phyloP scores from a whole-genome alignment of 1,284 basidiomycete genomes.

The Porodaedalea pini region DNA sequence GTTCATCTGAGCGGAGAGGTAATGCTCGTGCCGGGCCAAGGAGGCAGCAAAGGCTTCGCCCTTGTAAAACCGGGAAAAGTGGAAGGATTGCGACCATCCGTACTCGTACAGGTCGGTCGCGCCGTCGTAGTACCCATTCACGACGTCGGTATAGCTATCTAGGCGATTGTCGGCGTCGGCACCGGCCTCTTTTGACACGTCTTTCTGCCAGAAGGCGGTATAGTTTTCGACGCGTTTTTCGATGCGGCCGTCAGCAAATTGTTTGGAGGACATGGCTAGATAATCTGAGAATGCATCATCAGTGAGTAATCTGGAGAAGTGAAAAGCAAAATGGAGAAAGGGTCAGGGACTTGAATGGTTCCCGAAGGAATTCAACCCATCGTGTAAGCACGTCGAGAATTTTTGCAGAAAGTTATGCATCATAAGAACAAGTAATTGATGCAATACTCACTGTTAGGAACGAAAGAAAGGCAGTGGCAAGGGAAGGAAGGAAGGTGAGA shows the following conservation, averaged over 20 bases:
- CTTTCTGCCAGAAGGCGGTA: conserved; percentile 91
- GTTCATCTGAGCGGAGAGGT: conserved; percentile 83
- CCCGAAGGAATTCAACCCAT: conserved; percentile 59
- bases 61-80: conserved; percentile 97
- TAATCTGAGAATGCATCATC: conserved; percentile 2
- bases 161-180: conserved; percentile 75
- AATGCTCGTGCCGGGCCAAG: conserved; percentile 97
- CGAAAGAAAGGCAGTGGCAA: background rate
- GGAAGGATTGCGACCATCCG: conserved; percentile 92
- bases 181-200: conserved; percentile 69
- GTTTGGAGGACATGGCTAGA: conserved; percentile 31
- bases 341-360: conserved; percentile 78
- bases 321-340: conserved; percentile 16
- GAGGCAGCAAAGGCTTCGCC: conserved; percentile 86
- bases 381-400: conserved; percentile 52
- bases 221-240: conserved; percentile 86
- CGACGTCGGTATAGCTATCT: conserved; percentile 87
- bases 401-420: conserved; percentile 39
- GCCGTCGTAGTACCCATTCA: conserved; percentile 97
- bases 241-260: conserved; percentile 67
- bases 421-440: background rate
- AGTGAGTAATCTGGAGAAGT: background rate
- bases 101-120: conserved; percentile 98
- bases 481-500: background rate
- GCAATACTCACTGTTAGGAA: conserved; percentile 8